These are phyloP conservation scores for Aspergillus sp. DNA, from an alignment of 2,329 filamentous ascomycete species.

Conservation along the genomic window DNA sequence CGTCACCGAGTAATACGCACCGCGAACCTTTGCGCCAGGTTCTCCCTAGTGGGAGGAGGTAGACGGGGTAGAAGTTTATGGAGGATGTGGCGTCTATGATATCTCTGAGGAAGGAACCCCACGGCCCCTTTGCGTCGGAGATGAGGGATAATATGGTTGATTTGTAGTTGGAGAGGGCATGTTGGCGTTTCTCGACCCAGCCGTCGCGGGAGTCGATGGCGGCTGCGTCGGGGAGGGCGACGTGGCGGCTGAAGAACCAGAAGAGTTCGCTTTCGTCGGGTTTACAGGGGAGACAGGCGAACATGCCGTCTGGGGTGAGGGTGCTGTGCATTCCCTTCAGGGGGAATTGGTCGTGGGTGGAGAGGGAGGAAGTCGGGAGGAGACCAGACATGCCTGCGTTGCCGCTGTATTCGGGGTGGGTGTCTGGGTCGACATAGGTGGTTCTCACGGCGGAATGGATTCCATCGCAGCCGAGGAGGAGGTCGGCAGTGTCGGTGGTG, in stretches of 20 bases:
- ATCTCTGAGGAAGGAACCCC: constrained; percentile 13
- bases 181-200: constrained; percentile 22
- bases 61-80: constrained; percentile 31
- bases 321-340: constrained; percentile 4
- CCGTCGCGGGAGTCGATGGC: constrained; percentile 16
- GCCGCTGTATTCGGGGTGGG: constrained; percentile 29
- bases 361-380: constrained; percentile 2
- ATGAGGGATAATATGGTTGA: constrained; percentile 8
- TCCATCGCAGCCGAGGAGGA: constrained; percentile 35
- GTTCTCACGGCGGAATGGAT: constrained; percentile 33
- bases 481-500: constrained; percentile 6
- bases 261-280: constrained; percentile 15
- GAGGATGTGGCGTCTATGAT: constrained; percentile 9
- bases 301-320: constrained; percentile 19
- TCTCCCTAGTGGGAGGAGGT: constrained; percentile 26
- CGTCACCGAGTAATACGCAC: constrained; percentile 31
- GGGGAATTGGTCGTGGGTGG: no score
- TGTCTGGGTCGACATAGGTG: constrained; percentile 22
- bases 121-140: constrained; percentile 9
- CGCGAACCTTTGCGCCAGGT: constrained; percentile 25
- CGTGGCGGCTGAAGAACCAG: constrained; percentile 25
- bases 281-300: constrained; percentile 19
- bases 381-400: constrained; percentile 16
- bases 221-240: constrained; percentile 14
- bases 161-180: constrained; percentile 22